Evolutionary conservation across 352 stramenopile genomes (phyloP), one percentile per base, ranked within the genome.

Genomic region (Blastocystis sp.): DNA sequence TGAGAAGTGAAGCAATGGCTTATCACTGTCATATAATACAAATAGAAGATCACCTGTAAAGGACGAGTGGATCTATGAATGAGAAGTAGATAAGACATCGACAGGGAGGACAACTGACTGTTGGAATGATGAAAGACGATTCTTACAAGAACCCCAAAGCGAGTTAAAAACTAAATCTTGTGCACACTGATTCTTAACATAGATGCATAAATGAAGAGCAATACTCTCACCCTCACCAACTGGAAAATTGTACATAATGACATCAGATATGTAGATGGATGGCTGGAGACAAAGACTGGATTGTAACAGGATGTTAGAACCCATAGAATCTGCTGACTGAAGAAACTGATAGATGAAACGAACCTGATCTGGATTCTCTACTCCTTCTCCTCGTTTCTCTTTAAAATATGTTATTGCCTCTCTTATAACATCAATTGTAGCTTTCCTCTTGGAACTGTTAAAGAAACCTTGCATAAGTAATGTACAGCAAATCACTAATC

Each of bases 301-400:
- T 42, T 68, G 73, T 13, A 84, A 22, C n/a, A 68, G 17, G n/a
- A 84, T 84, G 33, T 84, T 57, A 17, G 73, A 64, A 24, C 73
- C 73, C 73, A 84, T 84, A 9, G 73, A 54, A 44, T 84, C 54
- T 57, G 59, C 53, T 33, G 73, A 84, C 51, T 84, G 51, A 19
- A 84, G 53, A 27, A 84, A 84, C 17, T 84, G 53, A 42, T 84
- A 84, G 33, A 84, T 84, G 27, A 84, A 84, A 24, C 73, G 73
- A 42, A 89, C 76, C 27, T 89, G 78, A 24, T 89, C 78, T 37
- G 66, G 60, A 53, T 89, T 89, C 48, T 89, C 78, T 2, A 89
- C 56, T 22, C 78, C 78, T 35, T 89, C 78, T 30, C 78, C 78
- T 19, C 78, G 78, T 40, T 76, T 76, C 13, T 76, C 66, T 22